Evolutionary conservation across 2,329 filamentous ascomycete genomes (phyloP).

Genomic region (Zarea fungicola): DNA sequence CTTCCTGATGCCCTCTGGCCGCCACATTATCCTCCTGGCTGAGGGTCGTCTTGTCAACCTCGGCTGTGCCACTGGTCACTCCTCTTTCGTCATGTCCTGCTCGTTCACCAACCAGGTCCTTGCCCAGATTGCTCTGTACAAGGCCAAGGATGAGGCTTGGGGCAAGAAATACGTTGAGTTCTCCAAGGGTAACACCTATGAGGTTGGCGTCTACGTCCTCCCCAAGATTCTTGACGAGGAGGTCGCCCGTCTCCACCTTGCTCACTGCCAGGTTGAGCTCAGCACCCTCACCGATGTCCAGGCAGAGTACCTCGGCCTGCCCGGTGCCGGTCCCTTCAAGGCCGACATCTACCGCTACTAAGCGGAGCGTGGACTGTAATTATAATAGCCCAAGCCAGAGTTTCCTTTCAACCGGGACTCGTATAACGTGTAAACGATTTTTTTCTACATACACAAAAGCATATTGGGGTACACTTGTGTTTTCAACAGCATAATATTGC

Average conservation of each 20-base stretch:
- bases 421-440: conserved; percentile 32
- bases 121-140: conserved; percentile 97
- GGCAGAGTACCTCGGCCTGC: conserved; percentile 90
- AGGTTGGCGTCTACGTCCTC: conserved; percentile 88
- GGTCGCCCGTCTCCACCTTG: conserved; percentile 89
- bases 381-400: conserved; percentile 24
- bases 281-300: conserved; percentile 79
- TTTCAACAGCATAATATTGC: conserved; percentile 42
- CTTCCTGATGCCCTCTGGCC: conserved; percentile 87
- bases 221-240: conserved; percentile 99
- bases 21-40: conserved; percentile 96
- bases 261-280: conserved; percentile 91
- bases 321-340: conserved; percentile 91
- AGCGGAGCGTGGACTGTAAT: conserved; percentile 26
- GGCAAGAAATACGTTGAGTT: conserved; percentile 95
- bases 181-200: conserved; percentile 84
- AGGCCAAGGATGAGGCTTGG: conserved; percentile 82
- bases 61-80: conserved; percentile 97
- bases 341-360: conserved; percentile 63
- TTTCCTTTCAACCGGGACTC: conserved; percentile 35
- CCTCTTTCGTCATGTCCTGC: conserved; percentile 99
- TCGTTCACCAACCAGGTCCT: conserved; percentile 99
- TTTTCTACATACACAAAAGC: conserved; percentile 25
- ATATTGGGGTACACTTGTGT: conserved; percentile 33
- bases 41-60: conserved; percentile 99